These are phyloP conservation scores for Macroventuria anomochaeta DNA, from an alignment of 2,329 filamentous ascomycete species.

Conservation along the genomic window DNA sequence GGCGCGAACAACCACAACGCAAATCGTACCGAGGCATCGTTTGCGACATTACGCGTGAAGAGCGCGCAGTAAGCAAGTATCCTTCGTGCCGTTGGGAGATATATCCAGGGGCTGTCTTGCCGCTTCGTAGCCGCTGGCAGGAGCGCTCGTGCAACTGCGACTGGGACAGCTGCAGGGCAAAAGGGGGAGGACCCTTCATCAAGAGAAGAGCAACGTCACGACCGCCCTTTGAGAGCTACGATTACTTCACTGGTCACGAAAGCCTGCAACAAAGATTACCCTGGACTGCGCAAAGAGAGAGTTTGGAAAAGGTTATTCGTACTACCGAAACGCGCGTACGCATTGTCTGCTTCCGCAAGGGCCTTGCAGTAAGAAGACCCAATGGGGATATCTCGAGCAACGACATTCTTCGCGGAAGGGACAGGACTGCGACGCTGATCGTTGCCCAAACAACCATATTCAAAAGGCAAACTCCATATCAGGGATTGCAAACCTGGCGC, in stretches of 20 bases:
- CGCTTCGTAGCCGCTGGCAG: constrained; percentile 1
- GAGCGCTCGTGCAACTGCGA: constrained; percentile 5
- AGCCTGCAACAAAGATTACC: too few species aligned
- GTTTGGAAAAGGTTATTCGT: neutral
- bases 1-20: neutral
- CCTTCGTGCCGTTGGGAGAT: neutral
- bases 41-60: neutral
- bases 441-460: neutral
- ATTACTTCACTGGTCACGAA: too few species aligned
- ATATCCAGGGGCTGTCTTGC: neutral
- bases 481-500: neutral
- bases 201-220: too few species aligned
- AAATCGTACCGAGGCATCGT: constrained; percentile 1
- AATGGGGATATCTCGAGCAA: neutral
- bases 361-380: neutral
- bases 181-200: neutral
- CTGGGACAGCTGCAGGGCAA: constrained; percentile 2
- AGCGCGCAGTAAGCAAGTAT: neutral
- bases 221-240: too few species aligned
- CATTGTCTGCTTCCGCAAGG: neutral
- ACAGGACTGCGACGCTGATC: neutral
- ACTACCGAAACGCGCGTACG: neutral
- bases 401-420: neutral
- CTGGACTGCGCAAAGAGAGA: too few species aligned
- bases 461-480: too few species aligned